Base-by-base conservation (phyloP, 495 filamentous ascomycete genomes). In the Penicillium pancosmium region DNA sequence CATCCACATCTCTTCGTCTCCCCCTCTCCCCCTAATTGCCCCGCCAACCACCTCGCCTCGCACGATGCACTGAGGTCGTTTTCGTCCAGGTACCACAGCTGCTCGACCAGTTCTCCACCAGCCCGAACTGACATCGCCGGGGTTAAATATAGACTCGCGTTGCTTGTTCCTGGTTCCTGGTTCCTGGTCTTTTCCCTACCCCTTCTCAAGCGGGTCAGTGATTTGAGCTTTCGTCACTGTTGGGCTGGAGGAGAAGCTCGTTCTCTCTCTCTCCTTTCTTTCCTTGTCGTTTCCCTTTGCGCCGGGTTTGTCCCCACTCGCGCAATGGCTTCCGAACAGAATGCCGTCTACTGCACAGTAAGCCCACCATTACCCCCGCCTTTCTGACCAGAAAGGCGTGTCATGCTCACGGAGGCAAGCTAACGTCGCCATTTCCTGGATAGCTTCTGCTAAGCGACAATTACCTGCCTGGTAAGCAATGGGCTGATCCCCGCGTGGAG, bases 401-500 rank as follows among this genome's bases (percentile, higher is more conserved):
- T 31, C 27, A 6, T 9, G 5, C 27, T 31, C 27, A 31, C 5
- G 15, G 36, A 38, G 15, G 0, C 36, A 38, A 38, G 36, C 15
- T 38, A 38, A 38, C 15, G 36, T 12, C 12, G 36, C 10, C 36
- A 60, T 50, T 51, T 36, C 2, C 18, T 31, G 27, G 50, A 16
- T 63, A 96, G 91, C 90, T 98, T 72, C 84, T 98, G 51, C 77
- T 94, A 76, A 95, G 87, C 70, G 92, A 98, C 76, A 76, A 80
- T 62, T 98, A 98, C 72, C 83, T 98, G 33, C 93, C 93, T 69
- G 93, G 93, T 96, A 68, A 65, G 60, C 53, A 51, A 56, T 50
- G 15, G n/a, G 51, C 52, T 47, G 10, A 21, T 11, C 46, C 50
- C 38, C 46, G 16, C 13, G 44, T 38, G 19, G 10, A 52, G 10